phyloP scores from a whole-genome alignment of 2,329 filamentous ascomycete species.

The Fusarium sp. region DNA sequence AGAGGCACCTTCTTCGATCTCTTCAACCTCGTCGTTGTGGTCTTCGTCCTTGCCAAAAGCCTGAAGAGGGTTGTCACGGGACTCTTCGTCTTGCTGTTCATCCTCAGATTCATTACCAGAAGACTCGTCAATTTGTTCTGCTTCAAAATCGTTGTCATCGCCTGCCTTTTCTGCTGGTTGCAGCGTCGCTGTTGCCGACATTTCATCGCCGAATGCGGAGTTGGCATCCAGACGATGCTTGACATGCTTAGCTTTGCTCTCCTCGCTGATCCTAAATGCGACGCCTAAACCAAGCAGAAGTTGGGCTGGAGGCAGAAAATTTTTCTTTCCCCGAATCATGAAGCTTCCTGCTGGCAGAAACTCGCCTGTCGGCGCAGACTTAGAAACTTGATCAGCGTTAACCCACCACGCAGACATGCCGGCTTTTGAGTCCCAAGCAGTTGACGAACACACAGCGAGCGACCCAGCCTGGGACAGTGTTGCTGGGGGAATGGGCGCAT shows the following conservation, averaged over 20 bases:
- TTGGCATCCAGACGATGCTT: constrained; percentile 68
- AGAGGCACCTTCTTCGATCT: constrained; percentile 43
- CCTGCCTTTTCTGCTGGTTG: constrained; percentile 44
- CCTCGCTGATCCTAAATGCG: constrained; percentile 88
- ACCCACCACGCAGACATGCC: constrained; percentile 98
- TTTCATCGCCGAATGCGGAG: constrained; percentile 28
- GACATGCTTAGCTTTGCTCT: constrained; percentile 83
- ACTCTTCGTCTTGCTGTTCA: constrained; percentile 46
- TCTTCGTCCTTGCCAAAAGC: constrained; percentile 38
- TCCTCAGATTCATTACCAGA: constrained; percentile 52
- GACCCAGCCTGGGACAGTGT: constrained; percentile 92
- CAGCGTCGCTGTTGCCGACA: constrained; percentile 29
- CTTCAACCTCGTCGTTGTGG: constrained; percentile 47
- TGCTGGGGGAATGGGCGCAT: constrained; percentile 90
- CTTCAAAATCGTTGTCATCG: constrained; percentile 38
- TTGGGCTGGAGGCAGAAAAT: constrained; percentile 88
- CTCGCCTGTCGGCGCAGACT: constrained; percentile 83
- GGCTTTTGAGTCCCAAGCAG: constrained; percentile 96
- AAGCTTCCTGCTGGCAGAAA: constrained; percentile 84
- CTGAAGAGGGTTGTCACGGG: constrained; percentile 56
- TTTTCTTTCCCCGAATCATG: constrained; percentile 86
- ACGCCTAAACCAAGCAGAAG: constrained; percentile 89
- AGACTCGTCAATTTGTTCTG: constrained; percentile 49
- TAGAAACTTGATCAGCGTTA: constrained; percentile 88
- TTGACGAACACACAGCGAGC: constrained; percentile 85